Conservation (phyloP, 1,139 yeast species). For the Suhomyces choctaworum region DNA sequence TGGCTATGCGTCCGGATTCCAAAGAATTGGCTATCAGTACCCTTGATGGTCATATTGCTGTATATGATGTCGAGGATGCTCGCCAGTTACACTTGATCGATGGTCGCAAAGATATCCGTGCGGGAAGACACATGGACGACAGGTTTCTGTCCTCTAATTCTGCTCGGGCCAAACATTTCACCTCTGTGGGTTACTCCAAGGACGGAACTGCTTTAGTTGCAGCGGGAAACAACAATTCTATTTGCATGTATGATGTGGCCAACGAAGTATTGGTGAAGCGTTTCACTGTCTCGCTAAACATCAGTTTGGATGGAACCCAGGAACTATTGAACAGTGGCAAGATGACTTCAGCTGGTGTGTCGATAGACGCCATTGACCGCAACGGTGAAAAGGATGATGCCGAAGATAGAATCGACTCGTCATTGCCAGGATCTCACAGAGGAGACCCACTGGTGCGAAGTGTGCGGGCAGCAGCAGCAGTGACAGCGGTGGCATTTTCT, state of each 20-base stretch:
- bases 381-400: conserved; percentile 85
- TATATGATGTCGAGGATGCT: conserved; percentile 82
- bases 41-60: conserved; percentile 80
- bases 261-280: conserved; percentile 83
- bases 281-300: conserved; percentile 82
- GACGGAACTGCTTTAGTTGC: conserved; percentile 89
- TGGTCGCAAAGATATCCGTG: conserved; percentile 78
- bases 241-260: conserved; percentile 85
- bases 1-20: conserved; percentile 89
- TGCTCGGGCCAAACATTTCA: conserved; percentile 79
- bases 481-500: conserved; percentile 74
- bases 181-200: conserved; percentile 78
- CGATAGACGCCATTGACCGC: conserved; percentile 76
- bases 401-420: conserved; percentile 74
- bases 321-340: conserved; percentile 75
- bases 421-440: conserved; percentile 84
- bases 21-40: conserved; percentile 87
- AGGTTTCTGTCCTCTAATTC: conserved; percentile 79
- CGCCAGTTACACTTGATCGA: conserved; percentile 83
- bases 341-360: conserved; percentile 82
- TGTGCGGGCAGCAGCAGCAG: conserved; percentile 74
- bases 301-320: conserved; percentile 88
- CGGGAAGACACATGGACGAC: conserved; percentile 86
- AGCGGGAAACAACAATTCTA: conserved; percentile 89
- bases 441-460: conserved; percentile 86